Evolutionary conservation across 768 basidiomycete genomes (phyloP).

Genomic region (Serendipita sp.): DNA sequence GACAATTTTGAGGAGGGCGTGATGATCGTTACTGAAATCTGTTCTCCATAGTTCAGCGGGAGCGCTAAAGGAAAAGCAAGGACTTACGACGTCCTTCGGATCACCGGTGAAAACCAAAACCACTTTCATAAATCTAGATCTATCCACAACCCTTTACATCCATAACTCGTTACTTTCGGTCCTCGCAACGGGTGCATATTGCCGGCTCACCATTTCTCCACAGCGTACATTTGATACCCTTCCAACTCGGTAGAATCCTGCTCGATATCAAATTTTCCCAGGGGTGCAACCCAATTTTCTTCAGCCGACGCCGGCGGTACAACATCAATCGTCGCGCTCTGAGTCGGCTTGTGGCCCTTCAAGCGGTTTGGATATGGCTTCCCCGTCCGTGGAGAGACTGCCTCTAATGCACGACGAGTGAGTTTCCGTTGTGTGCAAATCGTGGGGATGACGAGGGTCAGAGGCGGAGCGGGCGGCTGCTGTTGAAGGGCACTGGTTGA

Average conservation of each 20-base stretch:
- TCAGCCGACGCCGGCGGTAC: constrained; percentile 5
- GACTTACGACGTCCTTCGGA: constrained; percentile 40
- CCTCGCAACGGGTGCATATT: constrained; percentile 15
- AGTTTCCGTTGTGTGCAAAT: not conserved
- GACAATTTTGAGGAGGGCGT: constrained; percentile 29
- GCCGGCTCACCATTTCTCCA: constrained; percentile 63
- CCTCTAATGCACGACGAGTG: not conserved
- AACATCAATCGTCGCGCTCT: constrained; percentile 7
- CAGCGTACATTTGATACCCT: constrained; percentile 72
- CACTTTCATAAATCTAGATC: constrained; percentile 40
- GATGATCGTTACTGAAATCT: constrained; percentile 49
- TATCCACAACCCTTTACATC: constrained; percentile 51
- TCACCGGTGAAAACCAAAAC: constrained; percentile 69
- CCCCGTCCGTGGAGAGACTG: constrained; percentile 1
- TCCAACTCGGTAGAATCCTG: constrained; percentile 33
- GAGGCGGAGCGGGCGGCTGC: not conserved
- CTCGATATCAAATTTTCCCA: constrained; percentile 34
- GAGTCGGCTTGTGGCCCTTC: constrained; percentile 11
- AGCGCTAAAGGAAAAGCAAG: not conserved
- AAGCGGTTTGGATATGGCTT: not conserved
- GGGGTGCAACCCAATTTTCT: constrained; percentile 29
- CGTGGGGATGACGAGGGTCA: not conserved
- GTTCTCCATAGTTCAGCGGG: not conserved
- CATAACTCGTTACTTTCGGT: too few species aligned
- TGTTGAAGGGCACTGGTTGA: not conserved